These are phyloP conservation scores for Bryoglossum gracile DNA, from an alignment of 495 filamentous ascomycete genomes.

Conservation along the genomic window DNA sequence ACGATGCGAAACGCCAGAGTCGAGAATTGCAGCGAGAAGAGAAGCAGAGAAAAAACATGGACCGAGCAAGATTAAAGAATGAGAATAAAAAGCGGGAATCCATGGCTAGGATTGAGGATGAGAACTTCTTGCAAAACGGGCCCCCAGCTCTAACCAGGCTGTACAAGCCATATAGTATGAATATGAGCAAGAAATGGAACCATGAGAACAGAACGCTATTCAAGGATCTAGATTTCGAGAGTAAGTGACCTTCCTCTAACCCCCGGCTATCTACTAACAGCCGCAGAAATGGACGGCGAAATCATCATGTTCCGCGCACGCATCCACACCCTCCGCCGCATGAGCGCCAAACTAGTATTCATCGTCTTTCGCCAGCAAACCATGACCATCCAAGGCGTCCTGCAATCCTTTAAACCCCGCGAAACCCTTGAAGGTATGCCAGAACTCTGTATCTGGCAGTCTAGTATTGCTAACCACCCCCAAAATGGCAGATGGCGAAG, in stretches of 20 bases:
- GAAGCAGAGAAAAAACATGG: conserved; percentile 44
- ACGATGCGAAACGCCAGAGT: conserved; percentile 37
- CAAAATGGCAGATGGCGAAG: conserved; percentile 4
- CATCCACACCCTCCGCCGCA: conserved; percentile 72
- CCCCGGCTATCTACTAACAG: conserved; percentile 1
- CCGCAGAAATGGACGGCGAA: conserved; percentile 42
- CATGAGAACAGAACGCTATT: conserved; percentile 21
- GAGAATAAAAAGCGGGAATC: conserved; percentile 35
- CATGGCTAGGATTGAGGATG: conserved; percentile 49
- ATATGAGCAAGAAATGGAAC: conserved; percentile 23
- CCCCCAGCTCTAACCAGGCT: conserved; percentile 33
- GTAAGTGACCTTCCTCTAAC: conserved; percentile 7
- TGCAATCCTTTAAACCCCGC: conserved; percentile 47
- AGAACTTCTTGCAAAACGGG: conserved; percentile 44
- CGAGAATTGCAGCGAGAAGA: conserved; percentile 42
- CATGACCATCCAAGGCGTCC: conserved; percentile 78
- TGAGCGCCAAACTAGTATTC: conserved; percentile 86
- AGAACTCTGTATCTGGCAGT: not conserved
- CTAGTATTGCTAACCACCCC: not conserved
- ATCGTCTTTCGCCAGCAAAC: conserved; percentile 44
- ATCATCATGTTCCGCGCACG: conserved; percentile 74
- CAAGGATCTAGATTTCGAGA: conserved; percentile 21
- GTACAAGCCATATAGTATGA: conserved; percentile 26
- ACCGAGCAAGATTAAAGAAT: conserved; percentile 38
- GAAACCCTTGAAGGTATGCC: conserved; percentile 26